Evolutionary conservation across 192 early-diverging fungal species (phyloP).

Genomic region (Rhizoclosmatium globosum): DNA sequence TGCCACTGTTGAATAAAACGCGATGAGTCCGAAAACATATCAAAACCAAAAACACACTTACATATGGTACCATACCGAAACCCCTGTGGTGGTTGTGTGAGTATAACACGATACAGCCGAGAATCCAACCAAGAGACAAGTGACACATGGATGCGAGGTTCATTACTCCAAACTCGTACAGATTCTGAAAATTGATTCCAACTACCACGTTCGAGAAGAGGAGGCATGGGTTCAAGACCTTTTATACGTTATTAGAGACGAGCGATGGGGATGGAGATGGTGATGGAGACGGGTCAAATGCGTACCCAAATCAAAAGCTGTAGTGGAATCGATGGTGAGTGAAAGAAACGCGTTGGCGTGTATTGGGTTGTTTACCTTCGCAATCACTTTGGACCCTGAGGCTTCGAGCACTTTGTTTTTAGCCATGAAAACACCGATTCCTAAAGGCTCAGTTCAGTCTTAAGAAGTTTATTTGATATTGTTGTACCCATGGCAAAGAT

Average conservation of each 20-base stretch:
- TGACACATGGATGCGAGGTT: constrained; percentile 9
- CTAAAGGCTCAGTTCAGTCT: background rate
- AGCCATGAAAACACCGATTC: constrained; percentile 25
- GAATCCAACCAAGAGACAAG: constrained; percentile 20
- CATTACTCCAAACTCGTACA: constrained; percentile 25
- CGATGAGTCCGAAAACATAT: too few relatives aligned
- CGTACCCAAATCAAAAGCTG: constrained; percentile 27
- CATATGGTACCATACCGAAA: constrained; percentile 31
- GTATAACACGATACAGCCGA: constrained; percentile 22
- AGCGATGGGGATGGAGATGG: background rate
- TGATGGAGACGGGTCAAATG: background rate
- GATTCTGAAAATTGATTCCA: constrained; percentile 17
- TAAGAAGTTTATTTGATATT: background rate
- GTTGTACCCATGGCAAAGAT: constrained; percentile 31
- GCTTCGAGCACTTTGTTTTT: constrained; percentile 10
- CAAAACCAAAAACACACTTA: background rate
- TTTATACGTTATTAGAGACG: background rate
- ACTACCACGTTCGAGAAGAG: constrained; percentile 23
- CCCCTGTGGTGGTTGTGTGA: constrained; percentile 25
- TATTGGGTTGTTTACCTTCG: constrained; percentile 9
- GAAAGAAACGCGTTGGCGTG: background rate
- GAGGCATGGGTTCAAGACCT: constrained; percentile 19
- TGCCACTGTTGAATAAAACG: constrained; percentile 15
- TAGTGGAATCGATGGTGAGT: background rate
- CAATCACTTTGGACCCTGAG: constrained; percentile 28